These are phyloP conservation scores for Cordyceps cateniannulata DNA, from an alignment of 2,329 filamentous ascomycete species.

Conservation along the genomic window DNA sequence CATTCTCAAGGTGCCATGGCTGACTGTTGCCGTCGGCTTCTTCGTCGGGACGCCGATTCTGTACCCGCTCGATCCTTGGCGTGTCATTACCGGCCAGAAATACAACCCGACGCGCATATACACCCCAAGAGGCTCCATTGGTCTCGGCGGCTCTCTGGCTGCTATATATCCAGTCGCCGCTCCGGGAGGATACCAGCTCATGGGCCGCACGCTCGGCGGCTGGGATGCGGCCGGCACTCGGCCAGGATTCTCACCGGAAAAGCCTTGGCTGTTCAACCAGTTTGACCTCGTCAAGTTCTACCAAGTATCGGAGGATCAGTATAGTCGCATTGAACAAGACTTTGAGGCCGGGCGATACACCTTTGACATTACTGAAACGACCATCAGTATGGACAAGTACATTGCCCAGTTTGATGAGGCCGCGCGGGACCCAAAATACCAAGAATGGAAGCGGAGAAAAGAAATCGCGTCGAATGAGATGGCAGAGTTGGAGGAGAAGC, in stretches of 20 bases:
- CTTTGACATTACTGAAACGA: constrained; percentile 20
- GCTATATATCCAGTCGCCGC: constrained; percentile 24
- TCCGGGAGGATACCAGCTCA: constrained; percentile 29
- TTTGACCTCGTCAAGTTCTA: constrained; percentile 27
- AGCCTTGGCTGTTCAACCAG: constrained; percentile 28
- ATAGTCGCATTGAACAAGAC: constrained; percentile 18
- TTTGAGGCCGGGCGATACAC: constrained; percentile 24
- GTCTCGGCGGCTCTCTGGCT: constrained; percentile 25
- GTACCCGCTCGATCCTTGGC: constrained; percentile 2
- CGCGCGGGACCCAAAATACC: constrained; percentile 14
- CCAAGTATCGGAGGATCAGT: constrained; percentile 25
- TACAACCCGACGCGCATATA: constrained; percentile 24
- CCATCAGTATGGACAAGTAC: constrained; percentile 25
- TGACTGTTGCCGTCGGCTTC: constrained; percentile 24
- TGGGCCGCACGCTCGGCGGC: constrained; percentile 23
- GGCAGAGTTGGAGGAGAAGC: constrained; percentile 24
- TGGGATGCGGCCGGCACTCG: constrained; percentile 27
- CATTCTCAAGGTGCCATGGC: constrained; percentile 25
- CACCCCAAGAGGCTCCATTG: constrained; percentile 27
- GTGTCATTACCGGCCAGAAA: constrained; percentile 19
- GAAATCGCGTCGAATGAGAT: constrained; percentile 4
- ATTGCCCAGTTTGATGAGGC: constrained; percentile 19
- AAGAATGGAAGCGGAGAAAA: constrained; percentile 17
- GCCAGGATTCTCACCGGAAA: constrained; percentile 20
- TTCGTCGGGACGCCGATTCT: constrained; percentile 29